Evolutionary conservation across 345 rosid species (phyloP), one percentile per base, ranked within the genome.

Genomic region (Salix viminalis): DNA sequence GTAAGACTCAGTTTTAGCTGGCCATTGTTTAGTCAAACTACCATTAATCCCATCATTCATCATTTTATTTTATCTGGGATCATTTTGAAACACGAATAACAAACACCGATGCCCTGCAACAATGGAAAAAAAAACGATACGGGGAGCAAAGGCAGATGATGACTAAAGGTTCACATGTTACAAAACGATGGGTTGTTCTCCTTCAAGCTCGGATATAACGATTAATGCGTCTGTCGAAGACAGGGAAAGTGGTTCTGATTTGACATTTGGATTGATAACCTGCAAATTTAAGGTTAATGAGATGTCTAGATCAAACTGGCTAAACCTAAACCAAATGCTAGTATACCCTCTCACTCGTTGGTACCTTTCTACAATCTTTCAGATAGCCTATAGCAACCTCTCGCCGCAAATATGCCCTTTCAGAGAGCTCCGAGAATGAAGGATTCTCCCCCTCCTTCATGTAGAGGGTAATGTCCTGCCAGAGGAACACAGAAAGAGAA

Each of bases 191-290:
- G 95, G 90, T n/a, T 86, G 90, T 64, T 86, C 94, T 78, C 93
- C 97, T 89, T 96, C 94, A 19, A 91, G 92, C 89, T 96, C 99
- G 4, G 99, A 93, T 79, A 93, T 91, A 64, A 96, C 97, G 11
- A 96, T 93, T 66, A 96, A 80, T 2, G 89, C 86, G 83, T 96
- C 99, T 1, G 87, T 84, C 82, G 76, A 41, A 73, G 74, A 77
- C 4, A 96, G 89, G 18, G 83, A 79, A 3, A 92, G 89, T 24
- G 96, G 86, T 77, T 88, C 90, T 8, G 85, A 79, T 85, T 96
- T 96, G 4, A 89, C 88, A 67, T 52, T 72, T 13, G 94, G 99
- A 83, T 96, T 93, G 41, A 93, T 90, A 69, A 91, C 90, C 99
- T 96, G 93, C 80, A 83, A 70, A 56, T 52, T 58, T 13, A 48